phyloP scores from a whole-genome alignment of 2,329 filamentous ascomycete genomes.

The Fusarium caatingaense region DNA sequence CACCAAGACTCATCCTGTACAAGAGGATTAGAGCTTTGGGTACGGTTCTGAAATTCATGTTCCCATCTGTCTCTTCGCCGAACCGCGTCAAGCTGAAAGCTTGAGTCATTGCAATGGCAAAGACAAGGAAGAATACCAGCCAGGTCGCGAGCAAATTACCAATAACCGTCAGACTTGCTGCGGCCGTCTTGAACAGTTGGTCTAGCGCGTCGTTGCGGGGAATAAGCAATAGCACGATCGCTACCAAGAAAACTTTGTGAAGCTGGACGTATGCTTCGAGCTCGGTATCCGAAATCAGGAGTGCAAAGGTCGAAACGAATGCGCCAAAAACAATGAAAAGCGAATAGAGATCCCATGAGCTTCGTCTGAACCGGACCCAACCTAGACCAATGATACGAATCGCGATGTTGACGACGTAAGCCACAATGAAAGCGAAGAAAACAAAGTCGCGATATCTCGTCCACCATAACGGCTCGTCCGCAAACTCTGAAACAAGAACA shows the following conservation, averaged over 20 bases:
- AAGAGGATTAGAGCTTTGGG: constrained; percentile 93
- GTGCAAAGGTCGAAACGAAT: constrained; percentile 80
- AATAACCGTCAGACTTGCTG: constrained; percentile 90
- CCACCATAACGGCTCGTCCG: constrained; percentile 79
- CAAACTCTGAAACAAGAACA: constrained; percentile 87
- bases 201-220: constrained; percentile 97
- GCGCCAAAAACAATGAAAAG: constrained; percentile 82
- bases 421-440: constrained; percentile 83
- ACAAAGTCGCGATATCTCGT: constrained; percentile 75
- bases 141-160: constrained; percentile 93
- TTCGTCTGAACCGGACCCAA: constrained; percentile 90
- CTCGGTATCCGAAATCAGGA: constrained; percentile 72
- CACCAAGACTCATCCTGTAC: constrained; percentile 92
- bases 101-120: constrained; percentile 95
- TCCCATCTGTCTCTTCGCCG: constrained; percentile 75
- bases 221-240: constrained; percentile 89
- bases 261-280: constrained; percentile 78
- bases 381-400: constrained; percentile 89
- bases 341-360: constrained; percentile 95
- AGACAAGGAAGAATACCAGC: constrained; percentile 96
- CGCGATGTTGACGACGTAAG: constrained; percentile 84
- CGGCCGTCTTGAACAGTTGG: constrained; percentile 98
- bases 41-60: constrained; percentile 93
- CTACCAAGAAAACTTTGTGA: constrained; percentile 94
- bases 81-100: constrained; percentile 96